Evolutionary conservation across 176 grass and related monocot genomes (phyloP), one percentile per base, ranked within the genome.

Genomic region (Hyparrhenia diplandra): DNA sequence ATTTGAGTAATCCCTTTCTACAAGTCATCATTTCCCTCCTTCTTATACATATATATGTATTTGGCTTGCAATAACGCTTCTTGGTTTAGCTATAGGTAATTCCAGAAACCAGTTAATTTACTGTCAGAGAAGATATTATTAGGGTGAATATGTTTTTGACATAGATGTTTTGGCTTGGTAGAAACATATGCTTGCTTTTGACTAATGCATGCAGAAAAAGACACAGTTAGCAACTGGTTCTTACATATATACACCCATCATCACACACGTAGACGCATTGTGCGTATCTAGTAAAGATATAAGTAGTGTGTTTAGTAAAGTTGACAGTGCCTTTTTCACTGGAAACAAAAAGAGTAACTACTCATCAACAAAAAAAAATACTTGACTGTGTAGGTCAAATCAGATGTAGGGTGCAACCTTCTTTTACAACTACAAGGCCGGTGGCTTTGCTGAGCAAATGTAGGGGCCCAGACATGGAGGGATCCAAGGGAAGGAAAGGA

Each of bases 401-500:
- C 17, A 82, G 82, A 20, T 6, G 64, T 77, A 65, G 65, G 66
- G 73, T 58, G 36, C 71, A 43, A 76, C 60, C 60, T 47, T 14
- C 58, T 31, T n/a, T 40, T 58, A 64, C 84, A 57, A 73, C 29
- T 58, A 64, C 77, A 43, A 73, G 84, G 69, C 46, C 69, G 76
- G 76, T 67, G 71, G 34, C 77, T 85, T 71, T 85, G 87, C 5
- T 25, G 62, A 64, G 64, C 77, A 81, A n/a, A 89, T 85, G 87
- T 89, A 65, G 88, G 84, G 88, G 78, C 78, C 88, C 83, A 89
- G 21, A 10, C 67, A 60, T 60, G 80, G 78, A 85, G 83, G 83
- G 78, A 89, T 89, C 88, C 83, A 73, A 86, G 83, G 78, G 73
- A 71, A 47, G n/a, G n/a, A 81, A 86, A 59, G 14, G 46, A 14